Percentiles rank a stretch among this genome's conserved stretches.
phyloP scores from a whole-genome alignment of 1,139 yeast genomes.

The Hyphopichia pseudoburtonii region DNA sequence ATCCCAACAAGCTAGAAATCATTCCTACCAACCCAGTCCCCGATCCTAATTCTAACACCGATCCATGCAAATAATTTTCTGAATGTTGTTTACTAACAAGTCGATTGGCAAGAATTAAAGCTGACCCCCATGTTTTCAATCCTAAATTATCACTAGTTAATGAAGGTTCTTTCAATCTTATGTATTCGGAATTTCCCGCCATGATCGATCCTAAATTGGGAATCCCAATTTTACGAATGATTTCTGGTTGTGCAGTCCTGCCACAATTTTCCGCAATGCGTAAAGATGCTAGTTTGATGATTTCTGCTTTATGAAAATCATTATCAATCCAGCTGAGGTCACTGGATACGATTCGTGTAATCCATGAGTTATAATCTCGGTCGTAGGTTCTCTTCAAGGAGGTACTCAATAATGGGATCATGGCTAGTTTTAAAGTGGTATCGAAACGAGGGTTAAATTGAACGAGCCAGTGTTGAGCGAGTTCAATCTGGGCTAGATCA shows the following conservation, averaged over 20 bases:
- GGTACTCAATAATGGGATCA: constrained; percentile 25
- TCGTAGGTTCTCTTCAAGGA: constrained; percentile 21
- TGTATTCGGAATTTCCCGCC: constrained; percentile 15
- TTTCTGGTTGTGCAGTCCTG: constrained; percentile 77
- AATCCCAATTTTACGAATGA: constrained; percentile 49
- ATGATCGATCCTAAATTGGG: constrained; percentile 24
- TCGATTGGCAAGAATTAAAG: constrained; percentile 65
- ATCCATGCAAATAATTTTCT: constrained; percentile 26
- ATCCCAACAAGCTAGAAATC: constrained; percentile 52
- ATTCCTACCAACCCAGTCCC: constrained; percentile 95
- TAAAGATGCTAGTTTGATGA: constrained; percentile 57
- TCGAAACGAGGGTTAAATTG: constrained; percentile 33
- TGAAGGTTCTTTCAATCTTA: constrained; percentile 74
- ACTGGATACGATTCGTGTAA: constrained; percentile 63
- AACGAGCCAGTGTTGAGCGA: constrained; percentile 43
- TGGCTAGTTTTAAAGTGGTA: constrained; percentile 20
- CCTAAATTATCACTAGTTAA: constrained; percentile 86
- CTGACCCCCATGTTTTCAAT: constrained; percentile 94
- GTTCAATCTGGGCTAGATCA: constrained; percentile 15
- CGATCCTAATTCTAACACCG: constrained; percentile 80
- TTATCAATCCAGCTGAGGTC: constrained; percentile 51
- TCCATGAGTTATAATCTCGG: constrained; percentile 50
- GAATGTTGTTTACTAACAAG: constrained; percentile 26
- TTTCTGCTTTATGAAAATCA: constrained; percentile 34
- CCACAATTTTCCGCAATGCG: constrained; percentile 85